These are phyloP conservation scores for Aspergillus wentii DNA, from an alignment of 495 filamentous ascomycete genomes.

Conservation along the genomic window DNA sequence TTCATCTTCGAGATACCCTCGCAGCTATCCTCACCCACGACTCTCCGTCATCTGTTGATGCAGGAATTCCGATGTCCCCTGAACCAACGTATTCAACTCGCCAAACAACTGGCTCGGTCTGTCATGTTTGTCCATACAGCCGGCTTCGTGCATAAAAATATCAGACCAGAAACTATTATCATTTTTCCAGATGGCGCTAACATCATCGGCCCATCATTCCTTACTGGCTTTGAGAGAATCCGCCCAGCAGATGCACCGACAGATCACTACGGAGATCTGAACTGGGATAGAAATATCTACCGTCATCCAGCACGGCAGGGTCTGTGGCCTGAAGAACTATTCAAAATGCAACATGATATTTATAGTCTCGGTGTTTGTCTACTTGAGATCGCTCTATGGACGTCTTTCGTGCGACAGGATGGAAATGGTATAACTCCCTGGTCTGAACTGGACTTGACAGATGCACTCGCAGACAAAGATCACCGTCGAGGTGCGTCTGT, in stretches of 20 bases:
- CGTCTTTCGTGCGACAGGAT: slow-evolving; percentile 29
- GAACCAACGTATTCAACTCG: slow-evolving; percentile 13
- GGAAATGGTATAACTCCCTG: not conserved
- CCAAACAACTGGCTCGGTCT: slow-evolving; percentile 22
- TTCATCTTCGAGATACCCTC: slow-evolving; percentile 13
- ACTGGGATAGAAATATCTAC: slow-evolving; percentile 28
- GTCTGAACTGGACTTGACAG: not conserved
- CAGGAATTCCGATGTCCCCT: not conserved
- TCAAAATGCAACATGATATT: slow-evolving; percentile 57
- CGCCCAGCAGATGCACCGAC: slow-evolving; percentile 5
- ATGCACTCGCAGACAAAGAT: not conserved
- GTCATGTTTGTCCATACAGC: slow-evolving; percentile 27
- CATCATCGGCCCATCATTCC: slow-evolving; percentile 12
- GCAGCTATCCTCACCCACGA: slow-evolving; percentile 9
- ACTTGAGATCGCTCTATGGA: slow-evolving; percentile 55
- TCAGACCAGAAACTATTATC: slow-evolving; percentile 29
- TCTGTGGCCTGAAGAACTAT: slow-evolving; percentile 17
- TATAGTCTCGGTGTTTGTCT: slow-evolving; percentile 56
- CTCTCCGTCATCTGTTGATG: slow-evolving; percentile 13
- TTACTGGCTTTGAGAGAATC: slow-evolving; percentile 29
- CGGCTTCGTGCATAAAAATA: slow-evolving; percentile 36
- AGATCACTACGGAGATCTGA: slow-evolving; percentile 13
- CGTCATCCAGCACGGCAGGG: slow-evolving; percentile 34
- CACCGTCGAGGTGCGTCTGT: not conserved
- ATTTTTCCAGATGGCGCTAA: slow-evolving; percentile 2